phyloP scores from a whole-genome alignment of 2,329 filamentous ascomycete species.

The Emericellopsis cladophorae region DNA sequence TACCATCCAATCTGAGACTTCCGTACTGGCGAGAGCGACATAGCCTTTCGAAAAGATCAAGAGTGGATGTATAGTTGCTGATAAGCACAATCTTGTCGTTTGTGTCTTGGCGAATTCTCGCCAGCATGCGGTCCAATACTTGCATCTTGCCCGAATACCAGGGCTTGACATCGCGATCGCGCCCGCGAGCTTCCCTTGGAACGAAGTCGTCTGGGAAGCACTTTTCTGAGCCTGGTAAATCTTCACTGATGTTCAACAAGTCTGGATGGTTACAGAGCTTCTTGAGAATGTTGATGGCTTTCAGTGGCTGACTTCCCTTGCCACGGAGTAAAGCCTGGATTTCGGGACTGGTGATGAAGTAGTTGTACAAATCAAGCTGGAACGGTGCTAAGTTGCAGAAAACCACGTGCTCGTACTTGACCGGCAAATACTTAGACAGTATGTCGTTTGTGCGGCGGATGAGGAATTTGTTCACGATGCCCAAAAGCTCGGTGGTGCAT shows the following conservation, averaged over 20 bases:
- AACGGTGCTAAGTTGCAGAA: conserved; percentile 94
- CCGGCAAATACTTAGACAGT: conserved; percentile 87
- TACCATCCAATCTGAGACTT: conserved; percentile 80
- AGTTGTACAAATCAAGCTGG: conserved; percentile 87
- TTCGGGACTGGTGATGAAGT: conserved; percentile 91
- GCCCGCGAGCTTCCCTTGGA: conserved; percentile 73
- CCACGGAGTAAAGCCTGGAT: conserved; percentile 86
- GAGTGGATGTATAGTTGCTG: conserved; percentile 93
- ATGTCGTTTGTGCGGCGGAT: conserved; percentile 97
- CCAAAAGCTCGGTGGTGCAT: conserved; percentile 66
- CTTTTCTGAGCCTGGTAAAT: conserved; percentile 76
- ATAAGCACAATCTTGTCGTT: conserved; percentile 99
- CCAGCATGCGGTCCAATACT: conserved; percentile 95
- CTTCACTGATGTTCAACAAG: conserved; percentile 67
- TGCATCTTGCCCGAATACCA: conserved; percentile 99
- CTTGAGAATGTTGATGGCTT: conserved; percentile 92
- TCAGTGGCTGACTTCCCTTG: conserved; percentile 90
- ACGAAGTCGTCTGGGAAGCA: conserved; percentile 79
- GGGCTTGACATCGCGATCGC: conserved; percentile 83
- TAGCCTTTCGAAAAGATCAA: conserved; percentile 86
- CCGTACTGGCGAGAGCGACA: conserved; percentile 81
- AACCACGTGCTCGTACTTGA: conserved; percentile 98
- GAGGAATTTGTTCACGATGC: conserved; percentile 93
- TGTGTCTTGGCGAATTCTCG: conserved; percentile 86
- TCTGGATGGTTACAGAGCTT: conserved; percentile 98